Percentiles rank a stretch among this genome's conserved stretches.
These are phyloP conservation scores for Venturia aucupariae DNA, from an alignment of 2,329 filamentous ascomycete genomes.

Conservation along the genomic window DNA sequence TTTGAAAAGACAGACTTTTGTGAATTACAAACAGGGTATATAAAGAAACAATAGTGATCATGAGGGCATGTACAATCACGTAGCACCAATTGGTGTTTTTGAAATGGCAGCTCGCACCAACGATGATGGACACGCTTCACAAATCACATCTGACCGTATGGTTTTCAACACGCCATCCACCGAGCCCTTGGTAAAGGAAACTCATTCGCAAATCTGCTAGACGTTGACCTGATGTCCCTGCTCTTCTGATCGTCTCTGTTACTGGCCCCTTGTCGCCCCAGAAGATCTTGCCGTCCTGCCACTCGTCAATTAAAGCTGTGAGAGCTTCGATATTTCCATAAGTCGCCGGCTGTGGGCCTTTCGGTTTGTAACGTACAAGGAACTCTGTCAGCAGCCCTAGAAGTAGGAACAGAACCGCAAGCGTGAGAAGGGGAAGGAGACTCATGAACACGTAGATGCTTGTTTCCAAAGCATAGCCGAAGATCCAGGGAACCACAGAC, in stretches of 20 bases:
- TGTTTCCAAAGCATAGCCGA: background rate
- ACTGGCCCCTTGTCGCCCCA: conserved; percentile 12
- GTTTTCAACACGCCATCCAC: background rate
- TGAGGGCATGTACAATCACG: background rate
- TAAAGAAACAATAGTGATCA: background rate
- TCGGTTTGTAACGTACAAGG: conserved; percentile 2
- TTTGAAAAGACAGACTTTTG: background rate
- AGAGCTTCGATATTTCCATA: conserved; percentile 10
- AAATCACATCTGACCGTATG: background rate
- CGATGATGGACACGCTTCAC: background rate
- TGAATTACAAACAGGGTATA: background rate
- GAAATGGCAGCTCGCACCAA: background rate
- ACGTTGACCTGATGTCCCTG: conserved; percentile 12
- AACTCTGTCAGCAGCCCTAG: background rate
- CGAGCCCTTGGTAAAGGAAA: background rate
- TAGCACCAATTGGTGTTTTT: background rate
- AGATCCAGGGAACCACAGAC: conserved; percentile 1
- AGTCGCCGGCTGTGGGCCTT: conserved; percentile 7
- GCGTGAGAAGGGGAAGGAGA: conserved; percentile 4
- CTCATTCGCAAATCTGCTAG: conserved; percentile 9
- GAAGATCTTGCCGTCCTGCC: conserved; percentile 10
- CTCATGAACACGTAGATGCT: background rate
- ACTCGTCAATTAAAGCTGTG: conserved; percentile 2
- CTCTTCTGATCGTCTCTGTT: conserved; percentile 2
- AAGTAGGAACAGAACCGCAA: background rate